A percentile compares a stretch with the other conserved stretches of the same genome.
phyloP scores from a whole-genome alignment of 2,329 filamentous ascomycete genomes.

The Aspergillus spinulosporus region DNA sequence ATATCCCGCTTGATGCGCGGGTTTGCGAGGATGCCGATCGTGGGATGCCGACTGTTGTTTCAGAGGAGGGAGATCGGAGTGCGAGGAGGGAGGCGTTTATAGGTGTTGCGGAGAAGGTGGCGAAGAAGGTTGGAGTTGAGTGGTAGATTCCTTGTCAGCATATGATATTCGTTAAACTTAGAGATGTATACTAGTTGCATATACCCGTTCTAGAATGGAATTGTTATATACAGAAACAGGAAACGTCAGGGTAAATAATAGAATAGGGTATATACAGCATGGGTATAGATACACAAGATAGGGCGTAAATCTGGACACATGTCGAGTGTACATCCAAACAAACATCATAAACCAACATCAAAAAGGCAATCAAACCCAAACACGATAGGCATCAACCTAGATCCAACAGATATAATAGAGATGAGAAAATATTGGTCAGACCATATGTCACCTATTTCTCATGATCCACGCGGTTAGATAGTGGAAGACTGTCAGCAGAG shows the following conservation, averaged over 20 bases:
- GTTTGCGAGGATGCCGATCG: conserved; percentile 86
- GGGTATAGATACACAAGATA: neutral
- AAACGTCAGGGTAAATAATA: neutral
- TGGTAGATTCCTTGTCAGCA: conserved; percentile 28
- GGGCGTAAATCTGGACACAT: neutral
- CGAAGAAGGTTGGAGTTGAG: conserved; percentile 44
- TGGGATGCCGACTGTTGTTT: conserved; percentile 86
- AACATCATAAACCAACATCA: too few species aligned
- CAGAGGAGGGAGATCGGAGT: conserved; percentile 69
- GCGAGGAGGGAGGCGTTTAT: conserved; percentile 71
- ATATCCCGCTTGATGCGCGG: conserved; percentile 81
- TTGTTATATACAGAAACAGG: neutral
- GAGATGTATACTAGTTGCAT: neutral
- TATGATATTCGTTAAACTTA: neutral
- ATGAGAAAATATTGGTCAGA: conserved; percentile 63
- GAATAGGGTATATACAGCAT: neutral
- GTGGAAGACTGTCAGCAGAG: conserved; percentile 31
- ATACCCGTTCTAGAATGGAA: neutral
- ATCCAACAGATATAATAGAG: too few species aligned
- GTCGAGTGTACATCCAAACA: neutral
- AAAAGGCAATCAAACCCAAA: too few species aligned
- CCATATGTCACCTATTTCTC: neutral
- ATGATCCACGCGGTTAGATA: neutral
- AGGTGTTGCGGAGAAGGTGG: conserved; percentile 62
- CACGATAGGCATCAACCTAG: too few species aligned